These are phyloP conservation scores for Paxillus involutus DNA, from an alignment of 768 basidiomycete species.

Conservation along the genomic window DNA sequence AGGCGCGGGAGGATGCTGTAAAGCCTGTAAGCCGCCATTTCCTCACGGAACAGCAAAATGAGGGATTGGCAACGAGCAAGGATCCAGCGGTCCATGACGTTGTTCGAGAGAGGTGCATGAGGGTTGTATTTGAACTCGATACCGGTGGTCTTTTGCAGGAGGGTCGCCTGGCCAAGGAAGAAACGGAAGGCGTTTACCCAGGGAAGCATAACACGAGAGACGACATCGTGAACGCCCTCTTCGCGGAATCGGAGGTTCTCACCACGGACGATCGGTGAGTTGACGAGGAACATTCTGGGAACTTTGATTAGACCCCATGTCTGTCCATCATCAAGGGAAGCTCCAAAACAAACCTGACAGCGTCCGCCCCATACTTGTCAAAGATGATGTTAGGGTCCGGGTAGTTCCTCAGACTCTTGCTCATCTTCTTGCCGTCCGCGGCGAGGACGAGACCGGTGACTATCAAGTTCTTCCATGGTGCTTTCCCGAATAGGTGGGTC, in stretches of 20 bases:
- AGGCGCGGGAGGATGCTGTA: slow-evolving; percentile 98
- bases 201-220: slow-evolving; percentile 93
- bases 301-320: background rate
- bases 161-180: slow-evolving; percentile 91
- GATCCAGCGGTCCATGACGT: slow-evolving; percentile 99
- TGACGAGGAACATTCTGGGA: slow-evolving; percentile 92
- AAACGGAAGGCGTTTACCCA: slow-evolving; percentile 99
- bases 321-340: background rate
- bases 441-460: slow-evolving; percentile 95
- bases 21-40: slow-evolving; percentile 97
- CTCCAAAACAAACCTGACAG: slow-evolving; percentile 61
- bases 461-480: slow-evolving; percentile 98
- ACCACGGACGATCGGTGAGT: slow-evolving; percentile 96
- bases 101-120: slow-evolving; percentile 78
- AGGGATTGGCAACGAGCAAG: slow-evolving; percentile 97
- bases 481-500: slow-evolving; percentile 90
- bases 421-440: slow-evolving; percentile 99
- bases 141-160: slow-evolving; percentile 79
- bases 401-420: slow-evolving; percentile 95
- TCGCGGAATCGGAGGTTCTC: slow-evolving; percentile 98
- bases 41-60: slow-evolving; percentile 85
- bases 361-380: slow-evolving; percentile 92
- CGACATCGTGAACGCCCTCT: slow-evolving; percentile 95
- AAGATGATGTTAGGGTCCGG: slow-evolving; percentile 93
- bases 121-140: slow-evolving; percentile 84